Conservation (phyloP, 176 grass and related monocot species). For the Otatea glauca region DNA sequence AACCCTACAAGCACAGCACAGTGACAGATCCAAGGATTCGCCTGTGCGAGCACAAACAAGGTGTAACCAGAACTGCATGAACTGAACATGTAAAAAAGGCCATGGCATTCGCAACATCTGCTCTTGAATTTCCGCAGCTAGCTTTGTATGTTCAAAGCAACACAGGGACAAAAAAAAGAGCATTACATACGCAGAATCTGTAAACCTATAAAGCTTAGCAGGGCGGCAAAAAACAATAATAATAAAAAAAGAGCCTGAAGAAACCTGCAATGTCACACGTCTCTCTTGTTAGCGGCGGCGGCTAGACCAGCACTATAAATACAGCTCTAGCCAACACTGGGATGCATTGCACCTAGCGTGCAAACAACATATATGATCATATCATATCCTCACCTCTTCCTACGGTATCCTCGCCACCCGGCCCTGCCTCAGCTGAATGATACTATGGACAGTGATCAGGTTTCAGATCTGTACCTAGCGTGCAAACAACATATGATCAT, state of each 20-base stretch:
- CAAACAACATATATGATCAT: slow-evolving; percentile 16
- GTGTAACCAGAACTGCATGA: too few species aligned
- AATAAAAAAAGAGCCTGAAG: slow-evolving; percentile 28
- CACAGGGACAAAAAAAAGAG: background rate
- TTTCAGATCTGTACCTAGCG: slow-evolving; percentile 42
- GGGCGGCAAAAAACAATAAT: background rate
- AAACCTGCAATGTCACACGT: background rate
- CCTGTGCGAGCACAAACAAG: too few species aligned
- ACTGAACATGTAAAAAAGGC: too few species aligned
- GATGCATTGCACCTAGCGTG: background rate
- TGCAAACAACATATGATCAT: slow-evolving; percentile 18
- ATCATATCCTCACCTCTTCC: slow-evolving; percentile 17
- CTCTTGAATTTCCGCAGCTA: background rate
- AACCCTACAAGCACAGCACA: background rate
- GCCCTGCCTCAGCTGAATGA: slow-evolving; percentile 9
- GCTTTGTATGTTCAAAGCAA: background rate
- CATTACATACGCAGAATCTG: slow-evolving; percentile 2
- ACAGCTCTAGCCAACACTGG: slow-evolving; percentile 50
- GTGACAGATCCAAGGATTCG: too few species aligned
- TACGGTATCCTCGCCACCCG: background rate
- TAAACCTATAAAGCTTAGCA: slow-evolving; percentile 28
- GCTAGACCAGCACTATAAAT: slow-evolving; percentile 33
- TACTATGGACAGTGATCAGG: background rate
- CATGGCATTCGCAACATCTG: background rate
- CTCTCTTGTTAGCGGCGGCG: background rate